phyloP scores from a whole-genome alignment of 148 eudicot species.

The Camellia japonica region DNA sequence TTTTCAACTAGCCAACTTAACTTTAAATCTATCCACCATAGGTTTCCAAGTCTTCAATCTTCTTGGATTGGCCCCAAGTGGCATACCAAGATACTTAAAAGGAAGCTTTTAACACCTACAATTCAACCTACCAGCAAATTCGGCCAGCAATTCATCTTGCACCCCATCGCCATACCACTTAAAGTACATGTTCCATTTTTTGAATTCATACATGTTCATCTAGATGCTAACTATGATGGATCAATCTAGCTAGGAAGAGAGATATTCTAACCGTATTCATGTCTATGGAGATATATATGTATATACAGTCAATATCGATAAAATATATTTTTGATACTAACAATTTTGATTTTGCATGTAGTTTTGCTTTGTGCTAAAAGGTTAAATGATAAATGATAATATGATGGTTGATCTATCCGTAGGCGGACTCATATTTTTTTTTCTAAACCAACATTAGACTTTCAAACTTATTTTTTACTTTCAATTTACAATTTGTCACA shows the following conservation, averaged over 20 bases:
- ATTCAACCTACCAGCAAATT: too few relatives aligned
- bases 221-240: not conserved
- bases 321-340: not conserved
- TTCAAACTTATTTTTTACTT: not conserved
- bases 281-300: not conserved
- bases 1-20: too few relatives aligned
- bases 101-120: too few relatives aligned
- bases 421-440: not conserved
- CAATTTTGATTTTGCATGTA: not conserved
- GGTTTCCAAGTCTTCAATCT: too few relatives aligned
- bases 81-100: too few relatives aligned
- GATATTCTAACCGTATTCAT: too few relatives aligned
- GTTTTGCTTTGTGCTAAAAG: not conserved
- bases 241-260: not conserved
- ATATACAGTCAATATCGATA: not conserved
- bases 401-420: not conserved
- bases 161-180: slow-evolving; percentile 63
- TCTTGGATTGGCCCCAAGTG: too few relatives aligned
- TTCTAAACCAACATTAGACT: not conserved
- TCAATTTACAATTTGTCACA: too few relatives aligned
- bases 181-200: slow-evolving; percentile 35
- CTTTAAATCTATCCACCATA: too few relatives aligned
- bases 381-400: not conserved
- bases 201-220: not conserved
- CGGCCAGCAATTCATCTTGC: too few relatives aligned